A percentile compares a stretch with the other conserved stretches of the same genome.
These are phyloP conservation scores for Zychaea mexicana DNA, from an alignment of 371 early-diverging fungal species.

Conservation along the genomic window DNA sequence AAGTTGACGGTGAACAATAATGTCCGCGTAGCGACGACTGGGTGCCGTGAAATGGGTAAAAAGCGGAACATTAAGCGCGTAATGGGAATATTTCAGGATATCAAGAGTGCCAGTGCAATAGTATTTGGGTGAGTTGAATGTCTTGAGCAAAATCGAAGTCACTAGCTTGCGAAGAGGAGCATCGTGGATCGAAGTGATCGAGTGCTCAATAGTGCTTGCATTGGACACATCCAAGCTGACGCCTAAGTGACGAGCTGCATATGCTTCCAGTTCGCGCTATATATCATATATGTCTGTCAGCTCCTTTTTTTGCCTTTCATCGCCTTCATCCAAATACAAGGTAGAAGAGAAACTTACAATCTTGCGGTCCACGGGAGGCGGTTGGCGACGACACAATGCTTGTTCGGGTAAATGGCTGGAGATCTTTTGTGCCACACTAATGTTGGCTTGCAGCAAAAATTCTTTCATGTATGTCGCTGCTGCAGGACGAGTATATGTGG, in stretches of 20 bases:
- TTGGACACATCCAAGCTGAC: constrained; percentile 50
- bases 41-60: constrained; percentile 96
- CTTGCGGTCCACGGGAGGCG: constrained; percentile 57
- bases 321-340: neutral
- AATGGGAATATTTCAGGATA: constrained; percentile 69
- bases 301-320: too few relatives aligned
- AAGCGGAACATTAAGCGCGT: constrained; percentile 72
- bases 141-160: constrained; percentile 66
- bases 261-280: constrained; percentile 53
- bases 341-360: constrained; percentile 21
- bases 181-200: constrained; percentile 67
- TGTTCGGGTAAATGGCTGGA: constrained; percentile 77
- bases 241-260: constrained; percentile 54
- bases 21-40: constrained; percentile 92
- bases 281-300: neutral
- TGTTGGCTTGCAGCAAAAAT: constrained; percentile 92
- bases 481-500: constrained; percentile 6
- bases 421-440: constrained; percentile 84
- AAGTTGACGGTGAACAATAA: constrained; percentile 91
- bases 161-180: constrained; percentile 52
- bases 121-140: constrained; percentile 86
- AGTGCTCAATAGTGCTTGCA: constrained; percentile 61
- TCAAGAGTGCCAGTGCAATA: constrained; percentile 83
- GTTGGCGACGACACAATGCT: constrained; percentile 80
- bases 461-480: constrained; percentile 50